Conservation (phyloP, 2,329 filamentous ascomycete genomes). For the Fusarium sulawesiense region DNA sequence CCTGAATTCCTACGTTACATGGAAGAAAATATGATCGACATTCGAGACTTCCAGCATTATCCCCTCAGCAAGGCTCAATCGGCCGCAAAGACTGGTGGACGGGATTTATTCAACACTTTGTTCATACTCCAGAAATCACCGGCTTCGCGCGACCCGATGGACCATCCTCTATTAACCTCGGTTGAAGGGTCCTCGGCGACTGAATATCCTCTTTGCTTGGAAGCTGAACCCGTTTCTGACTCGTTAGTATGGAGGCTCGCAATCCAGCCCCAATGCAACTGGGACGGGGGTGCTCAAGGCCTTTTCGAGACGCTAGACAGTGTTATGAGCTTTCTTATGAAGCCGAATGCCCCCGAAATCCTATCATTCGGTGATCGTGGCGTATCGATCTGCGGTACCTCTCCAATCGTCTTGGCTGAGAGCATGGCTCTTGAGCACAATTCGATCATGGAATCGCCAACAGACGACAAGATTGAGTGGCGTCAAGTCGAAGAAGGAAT, state of each 20-base stretch:
- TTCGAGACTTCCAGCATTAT: conserved; percentile 79
- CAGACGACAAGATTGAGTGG: conserved; percentile 46
- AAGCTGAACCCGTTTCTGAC: conserved; percentile 74
- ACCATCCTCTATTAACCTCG: conserved; percentile 67
- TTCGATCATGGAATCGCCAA: not conserved
- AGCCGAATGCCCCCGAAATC: conserved; percentile 59
- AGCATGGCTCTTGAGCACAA: not conserved
- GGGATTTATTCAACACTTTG: conserved; percentile 64
- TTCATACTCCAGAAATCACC: conserved; percentile 64
- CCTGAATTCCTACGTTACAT: conserved; percentile 75
- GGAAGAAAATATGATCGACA: conserved; percentile 74
- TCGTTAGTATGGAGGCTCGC: conserved; percentile 77
- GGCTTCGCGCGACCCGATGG: not conserved
- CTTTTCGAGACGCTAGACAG: conserved; percentile 71
- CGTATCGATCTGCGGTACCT: conserved; percentile 75
- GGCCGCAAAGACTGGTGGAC: conserved; percentile 49
- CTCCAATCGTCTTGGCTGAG: conserved; percentile 42
- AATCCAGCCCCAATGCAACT: conserved; percentile 68
- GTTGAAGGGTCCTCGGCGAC: conserved; percentile 73
- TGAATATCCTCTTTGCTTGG: conserved; percentile 84
- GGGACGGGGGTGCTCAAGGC: conserved; percentile 55
- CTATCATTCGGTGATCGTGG: conserved; percentile 63
- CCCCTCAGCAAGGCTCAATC: conserved; percentile 77
- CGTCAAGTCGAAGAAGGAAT: conserved; percentile 53
- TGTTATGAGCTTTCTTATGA: conserved; percentile 68